Evolutionary conservation across 495 filamentous ascomycete species (phyloP), one percentile per base, ranked within the genome.

Genomic region (Penicillium verhagenii): DNA sequence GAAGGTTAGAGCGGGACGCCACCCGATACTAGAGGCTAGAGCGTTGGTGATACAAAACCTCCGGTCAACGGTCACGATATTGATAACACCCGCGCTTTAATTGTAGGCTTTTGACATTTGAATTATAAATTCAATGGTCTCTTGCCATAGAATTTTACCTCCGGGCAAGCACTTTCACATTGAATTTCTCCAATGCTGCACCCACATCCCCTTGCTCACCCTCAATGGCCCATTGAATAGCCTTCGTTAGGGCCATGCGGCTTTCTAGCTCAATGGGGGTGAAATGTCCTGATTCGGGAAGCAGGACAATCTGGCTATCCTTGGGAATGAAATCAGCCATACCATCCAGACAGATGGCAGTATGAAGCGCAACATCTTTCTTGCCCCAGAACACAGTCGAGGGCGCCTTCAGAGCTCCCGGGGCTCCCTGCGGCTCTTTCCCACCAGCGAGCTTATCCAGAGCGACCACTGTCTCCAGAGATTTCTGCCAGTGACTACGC

Each of bases 311-410:
- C 55, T 79, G 76, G 26, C 74, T 78, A 11, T 63, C 53, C 16
- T 52, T 47, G 11, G 66, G 63, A 3, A 78, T 65, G 50, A 72
- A 79, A 53, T 79, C 74, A 1, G 62, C 53, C 16, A 79, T 75
- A 0, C 76, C 76, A 56, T 72, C 70, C 14, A 79, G 59, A 42
- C 71, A 74, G 19, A 79, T 57, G n/a, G 61, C 63, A 20, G 51
- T 58, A 31, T 72, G 64, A 11, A 77, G 57, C 14, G 73, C 73
- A 38, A 62, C 40, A 54, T 84, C 80, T 21, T 72, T 55, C 59
- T 72, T 58, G n/a, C 82, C 81, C 71, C 77, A 79, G 21, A 84
- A 52, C n/a, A 83, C 55, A 16, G 80, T 83, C 6, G 77, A 66
- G 23, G 64, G 69, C 21, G 75, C 73, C 47, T 77, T 79, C 23